Conservation (phyloP, 2,329 filamentous ascomycete genomes). For the Sphaerostilbella broomeana region DNA sequence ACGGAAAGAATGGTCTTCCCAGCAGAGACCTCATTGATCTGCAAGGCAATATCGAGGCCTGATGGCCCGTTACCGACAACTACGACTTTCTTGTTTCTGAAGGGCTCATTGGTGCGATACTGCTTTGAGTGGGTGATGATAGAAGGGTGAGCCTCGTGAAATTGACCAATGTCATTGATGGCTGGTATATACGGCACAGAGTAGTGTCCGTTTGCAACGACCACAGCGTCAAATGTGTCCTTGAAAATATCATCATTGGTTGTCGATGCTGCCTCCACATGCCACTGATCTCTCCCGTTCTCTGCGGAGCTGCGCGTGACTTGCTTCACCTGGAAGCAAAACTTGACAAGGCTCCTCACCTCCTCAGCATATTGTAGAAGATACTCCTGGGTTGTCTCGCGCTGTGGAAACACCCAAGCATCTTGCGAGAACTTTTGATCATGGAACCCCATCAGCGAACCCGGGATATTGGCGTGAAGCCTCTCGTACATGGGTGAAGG, state of each 20-base stretch:
- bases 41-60: constrained; percentile 73
- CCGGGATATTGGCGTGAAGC: constrained; percentile 82
- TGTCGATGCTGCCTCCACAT: constrained; percentile 48
- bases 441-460: constrained; percentile 72
- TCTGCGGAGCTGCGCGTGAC: constrained; percentile 33
- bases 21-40: constrained; percentile 58
- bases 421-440: constrained; percentile 59
- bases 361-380: constrained; percentile 65
- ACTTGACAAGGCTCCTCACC: constrained; percentile 59
- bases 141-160: constrained; percentile 52
- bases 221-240: constrained; percentile 63
- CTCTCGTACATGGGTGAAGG: constrained; percentile 77
- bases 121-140: constrained; percentile 70
- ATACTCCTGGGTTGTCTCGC: constrained; percentile 66
- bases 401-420: constrained; percentile 66
- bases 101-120: constrained; percentile 62
- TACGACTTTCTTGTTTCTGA: constrained; percentile 64
- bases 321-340: constrained; percentile 63
- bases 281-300: constrained; percentile 49
- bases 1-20: constrained; percentile 63
- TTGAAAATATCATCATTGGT: constrained; percentile 32
- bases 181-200: constrained; percentile 60
- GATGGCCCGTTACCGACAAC: constrained; percentile 81
- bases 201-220: constrained; percentile 72
- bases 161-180: constrained; percentile 52